A percentile compares a stretch with the other conserved stretches of the same genome.
Conservation (phyloP, 208 protist species). For the Herpetomonas muscarum region DNA sequence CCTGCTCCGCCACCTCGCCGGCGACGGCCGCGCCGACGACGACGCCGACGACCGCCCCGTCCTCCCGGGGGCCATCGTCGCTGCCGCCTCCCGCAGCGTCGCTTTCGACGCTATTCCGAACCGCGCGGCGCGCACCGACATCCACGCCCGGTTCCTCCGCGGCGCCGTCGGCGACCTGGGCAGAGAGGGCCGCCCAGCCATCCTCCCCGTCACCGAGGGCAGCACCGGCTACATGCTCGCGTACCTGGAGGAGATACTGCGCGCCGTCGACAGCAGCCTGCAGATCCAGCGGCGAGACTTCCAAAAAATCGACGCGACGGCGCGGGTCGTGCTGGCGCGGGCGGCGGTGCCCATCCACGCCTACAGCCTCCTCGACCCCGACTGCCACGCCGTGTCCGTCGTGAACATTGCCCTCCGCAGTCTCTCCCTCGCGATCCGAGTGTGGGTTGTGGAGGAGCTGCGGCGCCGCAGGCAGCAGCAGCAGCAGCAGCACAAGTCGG, state of each 20-base stretch:
- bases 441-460: constrained; percentile 37
- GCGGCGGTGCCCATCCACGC: constrained; percentile 18
- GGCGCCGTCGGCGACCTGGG: not conserved
- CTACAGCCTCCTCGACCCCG: constrained; percentile 34
- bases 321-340: constrained; percentile 23
- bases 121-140: not conserved
- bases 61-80: not conserved
- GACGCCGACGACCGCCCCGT: not conserved
- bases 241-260: constrained; percentile 22
- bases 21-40: constrained; percentile 1
- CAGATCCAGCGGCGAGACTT: constrained; percentile 25
- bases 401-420: constrained; percentile 37
- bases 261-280: constrained; percentile 17
- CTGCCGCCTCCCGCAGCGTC: not conserved
- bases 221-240: constrained; percentile 21
- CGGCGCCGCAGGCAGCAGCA: not conserved
- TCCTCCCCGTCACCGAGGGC: not conserved
- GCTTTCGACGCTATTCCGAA: constrained; percentile 1
- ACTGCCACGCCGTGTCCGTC: constrained; percentile 32
- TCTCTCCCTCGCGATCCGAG: constrained; percentile 26
- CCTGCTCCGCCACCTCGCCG: not conserved
- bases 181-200: not conserved
- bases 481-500: not conserved
- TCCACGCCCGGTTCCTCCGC: not conserved
- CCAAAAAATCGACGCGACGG: constrained; percentile 11